Conservation (phyloP, 495 filamentous ascomycete species). For the Pyronema omphalodes region DNA sequence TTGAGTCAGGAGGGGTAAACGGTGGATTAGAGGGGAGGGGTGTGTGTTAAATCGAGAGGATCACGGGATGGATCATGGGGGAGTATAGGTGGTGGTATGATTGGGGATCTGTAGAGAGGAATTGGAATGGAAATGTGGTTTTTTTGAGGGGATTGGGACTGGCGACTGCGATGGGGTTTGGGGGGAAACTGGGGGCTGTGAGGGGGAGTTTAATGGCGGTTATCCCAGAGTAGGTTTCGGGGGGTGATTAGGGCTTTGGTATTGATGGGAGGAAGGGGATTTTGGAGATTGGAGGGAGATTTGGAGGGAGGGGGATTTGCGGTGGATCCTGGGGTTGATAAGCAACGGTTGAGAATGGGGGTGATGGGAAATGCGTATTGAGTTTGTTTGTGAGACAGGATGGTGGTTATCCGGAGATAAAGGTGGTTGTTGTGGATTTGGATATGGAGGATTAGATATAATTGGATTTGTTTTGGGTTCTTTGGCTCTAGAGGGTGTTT, state of each 20-base stretch:
- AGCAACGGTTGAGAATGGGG: conserved; percentile 3
- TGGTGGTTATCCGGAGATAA: conserved; percentile 7
- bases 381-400: conserved; percentile 14
- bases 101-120: conserved; percentile 26
- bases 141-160: conserved; percentile 7
- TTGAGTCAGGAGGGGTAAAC: conserved; percentile 34
- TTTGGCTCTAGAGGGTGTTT: no score
- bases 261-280: conserved; percentile 7
- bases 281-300: conserved; percentile 15
- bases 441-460: conserved; percentile 1
- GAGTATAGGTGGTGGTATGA: conserved; percentile 31
- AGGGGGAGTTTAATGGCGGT: conserved; percentile 11
- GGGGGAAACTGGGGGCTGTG: conserved; percentile 11
- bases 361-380: conserved; percentile 8
- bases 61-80: conserved; percentile 16
- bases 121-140: conserved; percentile 18
- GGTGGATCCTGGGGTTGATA: conserved; percentile 17
- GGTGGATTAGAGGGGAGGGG: conserved; percentile 28
- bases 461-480: no score
- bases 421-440: conserved; percentile 15
- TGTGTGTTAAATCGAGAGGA: conserved; percentile 32
- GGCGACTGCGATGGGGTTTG: conserved; percentile 11
- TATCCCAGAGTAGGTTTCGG: conserved; percentile 10
- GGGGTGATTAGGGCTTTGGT: conserved; percentile 3
- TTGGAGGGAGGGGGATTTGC: conserved; percentile 12